Base-by-base conservation (phyloP, 331 rosid species). In the Quercus lobata region DNA sequence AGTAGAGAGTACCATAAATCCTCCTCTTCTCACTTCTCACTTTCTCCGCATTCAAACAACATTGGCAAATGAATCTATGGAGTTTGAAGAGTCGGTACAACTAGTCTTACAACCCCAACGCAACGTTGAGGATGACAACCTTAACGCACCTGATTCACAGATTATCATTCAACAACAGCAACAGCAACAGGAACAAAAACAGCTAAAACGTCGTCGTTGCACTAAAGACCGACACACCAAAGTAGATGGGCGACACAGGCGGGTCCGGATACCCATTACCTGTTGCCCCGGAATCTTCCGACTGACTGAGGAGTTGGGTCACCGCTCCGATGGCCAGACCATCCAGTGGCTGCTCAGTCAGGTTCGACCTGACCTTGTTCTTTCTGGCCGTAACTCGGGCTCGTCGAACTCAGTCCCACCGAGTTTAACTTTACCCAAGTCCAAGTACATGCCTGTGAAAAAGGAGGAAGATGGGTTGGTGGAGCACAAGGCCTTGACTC, bases 271-370 rank as follows among this genome's bases (percentile, higher is more conserved):
- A 60, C 82, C 82, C 37, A 24, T 30, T 2, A 60, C 77, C 21
- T 79, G 82, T 22, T 79, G 82, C 65, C 73, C 82, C 65, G 82
- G 82, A 30, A 72, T 79, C 4, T 79, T 79, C 72, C 78, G 68
- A 53, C 73, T 79, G 78, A 79, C 82, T 53, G 72, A 66, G 24
- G 82, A 79, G 35, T 32, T 79, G 73, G 82, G 78, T 58, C 78
- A 79, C 73, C 78, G 82, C 10, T 72, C 78, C 65, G 82, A 79
- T 62, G 78, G 82, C 3, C 66, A 79, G 66, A 79, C 82, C 78
- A 72, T 72, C 66, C 77, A 72, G 21, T 79, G 82, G 82, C 82
- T 79, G 29, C 77, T 79, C 82, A n/a, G 37, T 37, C 82, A 79
- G 82, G 78, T 79, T 72, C 66, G 82, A 7, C 82, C 82, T 1